These are phyloP conservation scores for Diutina catenulata DNA, from an alignment of 1,139 yeast genomes.

Conservation along the genomic window DNA sequence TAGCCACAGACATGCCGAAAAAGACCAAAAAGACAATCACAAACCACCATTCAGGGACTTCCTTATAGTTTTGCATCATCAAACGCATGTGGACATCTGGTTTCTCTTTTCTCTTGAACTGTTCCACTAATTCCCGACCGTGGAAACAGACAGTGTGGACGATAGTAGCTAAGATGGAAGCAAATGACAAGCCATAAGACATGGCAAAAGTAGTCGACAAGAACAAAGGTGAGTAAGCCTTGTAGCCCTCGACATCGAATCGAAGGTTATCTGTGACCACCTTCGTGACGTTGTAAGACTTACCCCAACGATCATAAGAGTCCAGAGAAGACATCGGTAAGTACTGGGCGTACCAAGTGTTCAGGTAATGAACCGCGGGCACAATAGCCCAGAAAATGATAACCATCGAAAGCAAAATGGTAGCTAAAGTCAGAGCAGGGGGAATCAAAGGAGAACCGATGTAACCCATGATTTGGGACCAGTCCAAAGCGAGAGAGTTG, in stretches of 20 bases:
- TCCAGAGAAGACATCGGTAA: constrained; percentile 30
- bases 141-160: constrained; percentile 45
- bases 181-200: constrained; percentile 53
- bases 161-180: constrained; percentile 47
- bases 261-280: constrained; percentile 37
- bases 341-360: constrained; percentile 32
- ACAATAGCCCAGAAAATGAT: constrained; percentile 29
- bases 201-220: constrained; percentile 53
- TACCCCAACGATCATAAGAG: constrained; percentile 27
- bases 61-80: constrained; percentile 42
- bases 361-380: constrained; percentile 31
- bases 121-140: constrained; percentile 37
- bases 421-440: constrained; percentile 46
- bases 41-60: constrained; percentile 64
- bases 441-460: constrained; percentile 58
- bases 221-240: constrained; percentile 44
- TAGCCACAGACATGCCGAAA: constrained; percentile 26
- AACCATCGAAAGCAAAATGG: constrained; percentile 24
- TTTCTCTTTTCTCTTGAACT: constrained; percentile 29
- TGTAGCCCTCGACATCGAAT: constrained; percentile 37
- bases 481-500: constrained; percentile 16
- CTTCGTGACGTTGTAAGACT: constrained; percentile 22
- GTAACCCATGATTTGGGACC: constrained; percentile 41
- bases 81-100: constrained; percentile 55
- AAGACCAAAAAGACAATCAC: constrained; percentile 30